These are phyloP conservation scores for Lentinula novae-zelandiae DNA, from an alignment of 1,284 basidiomycete genomes.

Conservation along the genomic window DNA sequence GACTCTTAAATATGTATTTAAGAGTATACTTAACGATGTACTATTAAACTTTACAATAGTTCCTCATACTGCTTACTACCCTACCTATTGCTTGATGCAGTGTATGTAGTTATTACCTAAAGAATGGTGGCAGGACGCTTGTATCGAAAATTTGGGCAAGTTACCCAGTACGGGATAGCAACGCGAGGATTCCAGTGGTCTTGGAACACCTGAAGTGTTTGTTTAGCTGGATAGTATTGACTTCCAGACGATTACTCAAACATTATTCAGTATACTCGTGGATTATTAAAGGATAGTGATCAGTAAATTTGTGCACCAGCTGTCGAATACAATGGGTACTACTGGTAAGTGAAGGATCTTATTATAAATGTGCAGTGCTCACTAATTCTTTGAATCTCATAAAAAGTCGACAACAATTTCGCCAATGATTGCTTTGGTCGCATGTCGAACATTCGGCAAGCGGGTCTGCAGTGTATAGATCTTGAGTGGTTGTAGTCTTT, in stretches of 20 bases:
- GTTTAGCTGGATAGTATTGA: background rate
- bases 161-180: no score
- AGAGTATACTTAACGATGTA: background rate
- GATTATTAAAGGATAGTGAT: no score
- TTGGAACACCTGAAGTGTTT: background rate
- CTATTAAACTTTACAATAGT: background rate
- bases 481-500: background rate
- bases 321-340: no score
- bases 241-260: background rate
- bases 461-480: background rate
- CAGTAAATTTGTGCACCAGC: no score
- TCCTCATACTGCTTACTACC: background rate
- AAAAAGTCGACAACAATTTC: background rate
- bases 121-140: no score
- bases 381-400: background rate
- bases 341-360: background rate
- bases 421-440: background rate
- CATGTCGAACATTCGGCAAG: conserved; percentile 2
- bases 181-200: background rate
- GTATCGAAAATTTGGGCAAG: no score
- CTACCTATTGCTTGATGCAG: no score
- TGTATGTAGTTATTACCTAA: no score
- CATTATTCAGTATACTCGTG: background rate
- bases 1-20: background rate
- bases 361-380: background rate